Base-by-base conservation (phyloP, 2,329 filamentous ascomycete species). In the Paecilomyces formosus region DNA sequence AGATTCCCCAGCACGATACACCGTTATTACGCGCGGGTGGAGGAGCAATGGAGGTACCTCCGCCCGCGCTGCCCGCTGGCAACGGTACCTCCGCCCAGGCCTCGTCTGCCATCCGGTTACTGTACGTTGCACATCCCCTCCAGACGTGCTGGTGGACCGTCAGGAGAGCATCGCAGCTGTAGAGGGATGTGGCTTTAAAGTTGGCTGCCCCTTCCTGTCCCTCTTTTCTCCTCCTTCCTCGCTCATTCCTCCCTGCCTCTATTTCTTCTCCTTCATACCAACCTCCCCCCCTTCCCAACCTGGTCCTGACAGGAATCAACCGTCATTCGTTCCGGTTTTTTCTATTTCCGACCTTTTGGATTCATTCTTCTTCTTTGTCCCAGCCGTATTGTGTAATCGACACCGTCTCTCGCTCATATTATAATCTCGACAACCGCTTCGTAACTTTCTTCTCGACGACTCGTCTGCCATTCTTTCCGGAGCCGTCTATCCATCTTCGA, bases 271-370 rank as follows among this genome's bases (percentile, higher is more conserved):
- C 24, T 55, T 35, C 18, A 26, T 50, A 50, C 24, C 50, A 35
- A 31, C 22, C 53, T 28, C 18, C 53, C 35, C 57, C 52, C 30
- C 39, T 12, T n/a, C 30, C n/a, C 51, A 21, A 26, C 30, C 28
- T 22, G 26, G 24, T 51, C 21, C 50, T 24, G 50, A 52, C 50
- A 52, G 50, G 50, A 52, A 28, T 52, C 21, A 52, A 62, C 28
- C 56, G 51, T 49, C 57, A 57, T 55, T 61, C 59, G 59, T 59
- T 61, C 33, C 35, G 57, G 59, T 61, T 60, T 53, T 53, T 35
- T 53, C 21, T 24, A 33, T 26, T 22, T 52, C 50, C 50, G 50
- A 52, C 26, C 26, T 8, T 52, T 52, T 52, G 21, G 50, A 52
- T 52, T 45, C 24, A 26, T 55, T 21, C 55, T 21, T 53, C 45